Evolutionary conservation across 139 green algal genomes (phyloP).

Genomic region (Haematococcus lacustris): DNA sequence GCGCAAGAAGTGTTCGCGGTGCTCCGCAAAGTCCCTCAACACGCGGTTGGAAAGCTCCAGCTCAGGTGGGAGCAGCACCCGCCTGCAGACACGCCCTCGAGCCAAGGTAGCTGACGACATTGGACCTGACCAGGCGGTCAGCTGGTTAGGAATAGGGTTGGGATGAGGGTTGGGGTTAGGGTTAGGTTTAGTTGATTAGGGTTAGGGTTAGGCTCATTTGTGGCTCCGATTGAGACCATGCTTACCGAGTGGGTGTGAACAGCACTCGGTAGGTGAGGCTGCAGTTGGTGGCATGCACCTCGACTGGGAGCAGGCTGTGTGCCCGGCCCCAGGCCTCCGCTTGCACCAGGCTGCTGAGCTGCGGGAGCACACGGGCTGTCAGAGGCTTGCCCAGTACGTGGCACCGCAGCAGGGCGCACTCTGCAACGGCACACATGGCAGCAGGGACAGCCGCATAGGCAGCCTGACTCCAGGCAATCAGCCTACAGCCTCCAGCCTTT

Average conservation of each 20-base stretch:
- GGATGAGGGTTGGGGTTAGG: too few relatives aligned
- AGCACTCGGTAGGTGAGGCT: background rate
- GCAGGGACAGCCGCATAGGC: too few relatives aligned
- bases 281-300: background rate
- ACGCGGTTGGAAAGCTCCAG: slow-evolving; percentile 7
- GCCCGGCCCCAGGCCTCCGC: background rate
- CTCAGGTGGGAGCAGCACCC: background rate
- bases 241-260: background rate
- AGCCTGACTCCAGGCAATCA: too few relatives aligned
- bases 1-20: background rate
- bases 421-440: too few relatives aligned
- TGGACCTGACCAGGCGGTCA: too few relatives aligned
- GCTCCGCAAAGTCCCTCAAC: background rate
- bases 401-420: background rate
- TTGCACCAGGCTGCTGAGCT: background rate
- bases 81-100: background rate
- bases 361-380: background rate
- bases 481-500: too few relatives aligned
- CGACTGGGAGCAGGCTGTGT: background rate
- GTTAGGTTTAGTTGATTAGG: too few relatives aligned
- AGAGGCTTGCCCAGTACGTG: background rate
- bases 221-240: background rate
- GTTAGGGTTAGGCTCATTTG: too few relatives aligned
- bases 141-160: too few relatives aligned
- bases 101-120: too few relatives aligned